Evolutionary conservation across 768 basidiomycete genomes (phyloP).

Genomic region (Boletus pseudopeckii): DNA sequence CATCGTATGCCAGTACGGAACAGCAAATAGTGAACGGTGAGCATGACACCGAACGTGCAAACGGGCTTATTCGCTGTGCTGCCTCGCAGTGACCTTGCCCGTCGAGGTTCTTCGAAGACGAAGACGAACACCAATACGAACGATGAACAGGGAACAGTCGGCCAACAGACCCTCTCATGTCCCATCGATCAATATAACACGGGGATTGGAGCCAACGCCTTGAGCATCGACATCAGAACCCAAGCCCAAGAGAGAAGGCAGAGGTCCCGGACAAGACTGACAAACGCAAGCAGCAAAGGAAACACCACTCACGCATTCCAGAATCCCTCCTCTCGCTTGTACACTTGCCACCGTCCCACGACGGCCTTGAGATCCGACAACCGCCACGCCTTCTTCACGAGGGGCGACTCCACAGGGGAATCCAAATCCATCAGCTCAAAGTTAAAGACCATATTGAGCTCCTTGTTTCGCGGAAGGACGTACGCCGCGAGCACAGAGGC

Average conservation of each 20-base stretch:
- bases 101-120: slow-evolving; percentile 8
- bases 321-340: slow-evolving; percentile 54
- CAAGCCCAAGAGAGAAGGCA: neutral
- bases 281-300: neutral
- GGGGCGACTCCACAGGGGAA: slow-evolving; percentile 38
- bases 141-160: slow-evolving; percentile 5
- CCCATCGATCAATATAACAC: slow-evolving; percentile 12
- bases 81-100: slow-evolving; percentile 20
- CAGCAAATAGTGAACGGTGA: slow-evolving; percentile 2
- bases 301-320: slow-evolving; percentile 58
- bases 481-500: slow-evolving; percentile 51
- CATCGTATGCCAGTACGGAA: neutral
- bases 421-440: slow-evolving; percentile 64
- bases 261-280: slow-evolving; percentile 1
- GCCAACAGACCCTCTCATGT: slow-evolving; percentile 13
- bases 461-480: slow-evolving; percentile 53
- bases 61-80: slow-evolving; percentile 6
- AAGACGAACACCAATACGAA: slow-evolving; percentile 7
- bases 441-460: slow-evolving; percentile 64
- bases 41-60: slow-evolving; percentile 13
- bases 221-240: neutral
- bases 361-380: slow-evolving; percentile 50
- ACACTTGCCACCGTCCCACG: slow-evolving; percentile 51
- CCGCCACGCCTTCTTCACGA: slow-evolving; percentile 47
- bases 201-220: neutral